These are phyloP conservation scores for Colletotrichum caudatum DNA, from an alignment of 2,329 filamentous ascomycete genomes.

Conservation along the genomic window DNA sequence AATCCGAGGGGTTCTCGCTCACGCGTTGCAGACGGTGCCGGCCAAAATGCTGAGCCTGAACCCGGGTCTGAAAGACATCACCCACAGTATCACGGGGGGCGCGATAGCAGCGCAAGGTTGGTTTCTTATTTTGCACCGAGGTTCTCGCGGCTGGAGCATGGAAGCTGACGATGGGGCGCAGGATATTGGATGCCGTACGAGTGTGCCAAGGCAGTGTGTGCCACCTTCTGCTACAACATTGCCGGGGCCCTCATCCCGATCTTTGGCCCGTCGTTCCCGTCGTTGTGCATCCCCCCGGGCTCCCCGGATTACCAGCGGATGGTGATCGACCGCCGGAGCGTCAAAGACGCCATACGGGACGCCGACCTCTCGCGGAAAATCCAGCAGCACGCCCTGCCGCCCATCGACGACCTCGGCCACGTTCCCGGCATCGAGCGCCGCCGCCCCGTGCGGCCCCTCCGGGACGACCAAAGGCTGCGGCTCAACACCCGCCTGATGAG, in stretches of 20 bases:
- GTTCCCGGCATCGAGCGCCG: constrained; percentile 22
- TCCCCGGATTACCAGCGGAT: constrained; percentile 74
- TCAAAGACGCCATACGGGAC: constrained; percentile 64
- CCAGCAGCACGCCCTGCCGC: constrained; percentile 46
- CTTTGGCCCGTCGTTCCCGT: constrained; percentile 86
- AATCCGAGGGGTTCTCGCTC: background rate
- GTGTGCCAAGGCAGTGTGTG: constrained; percentile 87
- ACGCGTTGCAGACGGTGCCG: constrained; percentile 77
- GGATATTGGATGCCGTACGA: constrained; percentile 97
- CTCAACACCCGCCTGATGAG: constrained; percentile 46
- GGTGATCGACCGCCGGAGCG: constrained; percentile 70
- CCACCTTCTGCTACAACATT: constrained; percentile 89
- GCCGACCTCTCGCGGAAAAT: constrained; percentile 57
- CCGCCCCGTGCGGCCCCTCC: constrained; percentile 37
- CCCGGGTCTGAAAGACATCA: constrained; percentile 86
- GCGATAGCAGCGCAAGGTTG: constrained; percentile 89
- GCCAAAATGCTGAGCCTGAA: constrained; percentile 85
- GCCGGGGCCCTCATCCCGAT: constrained; percentile 88
- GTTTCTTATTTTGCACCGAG: constrained; percentile 44
- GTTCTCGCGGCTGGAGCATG: background rate
- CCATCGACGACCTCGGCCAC: constrained; percentile 23
- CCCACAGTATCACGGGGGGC: constrained; percentile 94
- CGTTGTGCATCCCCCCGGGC: constrained; percentile 74
- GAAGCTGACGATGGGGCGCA: constrained; percentile 51
- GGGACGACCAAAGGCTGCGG: constrained; percentile 47